Evolutionary conservation across 2,329 filamentous ascomycete genomes (phyloP).

Genomic region (Phoma herbarum): DNA sequence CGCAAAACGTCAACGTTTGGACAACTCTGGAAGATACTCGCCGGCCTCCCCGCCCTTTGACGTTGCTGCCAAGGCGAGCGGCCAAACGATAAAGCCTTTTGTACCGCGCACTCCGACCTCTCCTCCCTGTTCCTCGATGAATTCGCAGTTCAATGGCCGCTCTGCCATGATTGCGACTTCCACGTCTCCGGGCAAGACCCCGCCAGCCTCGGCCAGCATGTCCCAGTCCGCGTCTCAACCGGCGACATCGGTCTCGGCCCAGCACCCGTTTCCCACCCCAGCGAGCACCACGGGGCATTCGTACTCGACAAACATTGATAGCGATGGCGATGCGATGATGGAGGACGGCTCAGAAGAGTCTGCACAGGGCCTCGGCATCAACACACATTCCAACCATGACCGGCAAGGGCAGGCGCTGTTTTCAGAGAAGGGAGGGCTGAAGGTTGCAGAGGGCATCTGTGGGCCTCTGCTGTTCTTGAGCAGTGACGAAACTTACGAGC

Average conservation of each 20-base stretch:
- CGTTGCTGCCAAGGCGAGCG: constrained; percentile 49
- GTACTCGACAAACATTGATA: constrained; percentile 47
- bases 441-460: constrained; percentile 42
- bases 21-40: constrained; percentile 53
- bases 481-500: constrained; percentile 47
- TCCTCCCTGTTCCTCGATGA: constrained; percentile 58
- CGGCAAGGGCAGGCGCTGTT: constrained; percentile 50
- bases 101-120: constrained; percentile 60
- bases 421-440: constrained; percentile 37
- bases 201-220: constrained; percentile 55
- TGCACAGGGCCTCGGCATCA: constrained; percentile 39
- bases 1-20: constrained; percentile 53
- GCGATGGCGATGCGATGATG: constrained; percentile 56
- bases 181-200: constrained; percentile 47
- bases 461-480: constrained; percentile 48
- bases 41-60: constrained; percentile 56
- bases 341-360: constrained; percentile 45
- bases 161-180: constrained; percentile 40
- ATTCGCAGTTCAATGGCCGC: constrained; percentile 53
- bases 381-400: constrained; percentile 58
- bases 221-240: constrained; percentile 48
- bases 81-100: constrained; percentile 53
- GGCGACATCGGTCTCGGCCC: constrained; percentile 41
- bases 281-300: constrained; percentile 49
- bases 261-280: constrained; percentile 50